Evolutionary conservation across 2,329 filamentous ascomycete species (phyloP), one percentile per base, ranked within the genome.

Genomic region (Neonectria magnoliae): DNA sequence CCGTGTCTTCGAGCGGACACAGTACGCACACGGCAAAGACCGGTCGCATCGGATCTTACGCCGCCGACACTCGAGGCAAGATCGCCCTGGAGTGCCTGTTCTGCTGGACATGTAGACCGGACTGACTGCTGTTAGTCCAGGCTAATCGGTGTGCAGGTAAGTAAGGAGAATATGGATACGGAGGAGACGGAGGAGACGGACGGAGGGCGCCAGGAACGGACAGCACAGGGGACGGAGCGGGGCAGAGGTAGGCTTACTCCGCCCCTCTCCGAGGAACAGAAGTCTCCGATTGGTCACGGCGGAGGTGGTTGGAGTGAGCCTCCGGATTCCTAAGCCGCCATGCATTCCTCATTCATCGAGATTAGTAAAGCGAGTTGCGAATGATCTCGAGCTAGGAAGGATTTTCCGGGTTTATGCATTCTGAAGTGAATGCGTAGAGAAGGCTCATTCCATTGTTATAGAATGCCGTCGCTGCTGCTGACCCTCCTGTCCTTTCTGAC

Each of bases 1-100:
- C 33, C 53, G 45, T 16, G 20, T 62, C n/a, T 53, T 58, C 14
- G 38, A 41, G 16, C n/a, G 38, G 33, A 62, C 55, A 27, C 67
- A 67, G 56, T 68, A 69, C 4, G 27, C 56, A 27, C 67, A 69
- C 9, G 67, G 65, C 2, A 61, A 29, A 4, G 45, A 55, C 13
- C 67, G 63, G 27, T 69, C 67, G 33, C 67, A 69, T 54, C 53
- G 67, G 36, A 69, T 67, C 44, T 69, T 69, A 27, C 67, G 67
- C 11, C 67, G 61, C 25, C 67, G 65, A 27, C 67, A 69, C 41
- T 67, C 67, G 5, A 66, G 38, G 31, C 62, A 68, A 7, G 65
- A 68, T 13, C 57, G 53, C 10, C 59, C 65, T 14, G 67, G 25
- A 5, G 62, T 45, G 51, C 59, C 59, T 9, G 47, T 20, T 6